Evolutionary conservation across 768 basidiomycete genomes (phyloP), one percentile per base, ranked within the genome.

Genomic region (Pleurotus ostreatus): DNA sequence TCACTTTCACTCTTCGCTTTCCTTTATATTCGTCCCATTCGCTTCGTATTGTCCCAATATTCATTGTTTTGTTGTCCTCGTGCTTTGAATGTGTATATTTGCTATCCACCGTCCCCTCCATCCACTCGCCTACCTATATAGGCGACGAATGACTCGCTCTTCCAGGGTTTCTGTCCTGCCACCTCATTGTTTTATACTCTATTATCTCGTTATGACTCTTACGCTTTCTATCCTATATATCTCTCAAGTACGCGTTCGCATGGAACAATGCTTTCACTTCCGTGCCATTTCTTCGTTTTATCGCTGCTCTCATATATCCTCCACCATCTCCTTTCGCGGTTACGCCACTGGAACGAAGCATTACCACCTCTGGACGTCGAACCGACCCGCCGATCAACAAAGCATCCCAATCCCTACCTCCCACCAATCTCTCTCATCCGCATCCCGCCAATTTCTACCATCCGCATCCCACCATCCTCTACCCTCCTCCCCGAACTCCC

Each of bases 101-200:
- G 65, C 63, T 41, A 56, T 66, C 20, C 73, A 43, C 70, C 72
- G 0, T 53, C 65, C 12, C 72, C n/a, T 45, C 56, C 16, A 73
- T 68, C 55, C 68, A 70, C 56, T 71, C 74, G n/a, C 70, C 70
- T 39, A 67, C 74, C 23, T 53, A 53, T 25, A 34, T 11, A 34
- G 30, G 30, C 30, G 30, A 34, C 30, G 30, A 34, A 34, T 34
- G 30, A 34, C 30, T 34, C 30, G 30, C 30, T 34, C 8, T 8
- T 34, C 30, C 30, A 34, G 30, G 30, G 30, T 34, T 11, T 47
- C 46, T 25, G 16, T 47, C 46, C 26, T 34, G 22, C 23, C 20
- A 26, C 30, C 48, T 49, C 48, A 30, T 25, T 15, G 25, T 49
- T 20, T 34, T 53, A 20, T 41, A 37, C 38, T 15, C 23, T 22